Percentiles rank a stretch among this genome's conserved stretches.
These are phyloP conservation scores for Coriolopsis trogii DNA, from an alignment of 1,284 basidiomycete species.

Conservation along the genomic window DNA sequence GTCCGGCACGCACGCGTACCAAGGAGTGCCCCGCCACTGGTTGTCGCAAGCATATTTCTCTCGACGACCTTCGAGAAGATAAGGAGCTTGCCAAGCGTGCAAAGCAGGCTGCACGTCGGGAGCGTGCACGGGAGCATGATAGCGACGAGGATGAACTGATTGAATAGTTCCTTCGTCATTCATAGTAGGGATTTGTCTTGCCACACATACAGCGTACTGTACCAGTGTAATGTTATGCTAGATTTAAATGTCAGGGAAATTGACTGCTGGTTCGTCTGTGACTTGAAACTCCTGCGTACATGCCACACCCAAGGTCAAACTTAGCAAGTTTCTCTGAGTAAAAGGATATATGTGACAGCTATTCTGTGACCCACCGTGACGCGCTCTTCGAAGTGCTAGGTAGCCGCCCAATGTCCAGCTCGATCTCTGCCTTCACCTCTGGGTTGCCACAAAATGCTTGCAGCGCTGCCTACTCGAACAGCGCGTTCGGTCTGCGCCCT, in stretches of 20 bases:
- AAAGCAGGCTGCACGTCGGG: conserved; percentile 54
- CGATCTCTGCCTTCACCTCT: not conserved
- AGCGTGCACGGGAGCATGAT: conserved; percentile 50
- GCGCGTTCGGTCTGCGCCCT: conserved; percentile 11
- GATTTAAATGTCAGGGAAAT: not conserved
- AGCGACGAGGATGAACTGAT: conserved; percentile 64
- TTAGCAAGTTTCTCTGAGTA: too few relatives aligned
- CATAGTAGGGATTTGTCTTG: not conserved
- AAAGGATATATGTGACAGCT: too few relatives aligned
- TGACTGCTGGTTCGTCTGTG: too few relatives aligned
- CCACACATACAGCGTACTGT: conserved; percentile 7
- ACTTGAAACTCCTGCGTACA: too few relatives aligned
- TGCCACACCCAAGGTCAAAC: too few relatives aligned
- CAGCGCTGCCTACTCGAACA: conserved; percentile 5
- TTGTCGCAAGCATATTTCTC: conserved; percentile 59
- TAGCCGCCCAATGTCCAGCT: conserved; percentile 3
- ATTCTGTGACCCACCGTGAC: not conserved
- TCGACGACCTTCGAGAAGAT: conserved; percentile 54
- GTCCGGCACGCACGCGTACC: conserved; percentile 29
- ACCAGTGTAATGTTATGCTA: conserved; percentile 10
- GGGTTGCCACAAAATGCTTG: conserved; percentile 11
- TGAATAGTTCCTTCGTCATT: conserved; percentile 43
- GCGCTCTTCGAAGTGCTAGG: not conserved
- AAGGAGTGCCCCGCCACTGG: conserved; percentile 71
- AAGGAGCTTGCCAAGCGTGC: conserved; percentile 63